Evolutionary conservation across 148 eudicot genomes (phyloP), one percentile per base, ranked within the genome.

Genomic region (Fagopyrum homotropicum): DNA sequence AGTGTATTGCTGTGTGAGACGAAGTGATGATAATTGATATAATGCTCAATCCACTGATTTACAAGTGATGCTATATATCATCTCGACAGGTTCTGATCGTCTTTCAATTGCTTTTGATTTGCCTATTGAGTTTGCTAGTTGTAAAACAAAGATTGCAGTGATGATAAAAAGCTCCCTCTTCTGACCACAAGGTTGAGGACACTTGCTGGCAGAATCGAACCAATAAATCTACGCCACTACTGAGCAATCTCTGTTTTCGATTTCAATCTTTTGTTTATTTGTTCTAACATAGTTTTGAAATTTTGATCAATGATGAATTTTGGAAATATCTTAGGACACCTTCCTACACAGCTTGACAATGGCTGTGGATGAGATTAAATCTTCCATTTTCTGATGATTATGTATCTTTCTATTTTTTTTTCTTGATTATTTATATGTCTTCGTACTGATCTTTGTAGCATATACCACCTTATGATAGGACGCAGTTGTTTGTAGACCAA

Each of bases 151-250:
- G 71, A 66, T 66, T 66, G 71, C 71, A 40, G 12, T 66, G 71
- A 66, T 14, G 71, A 66, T 66, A 66, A n/a, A 2, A 66, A 66
- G 71, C 71, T 66, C 71, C 71, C 71, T 66, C 71, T 66, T 66
- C 71, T 66, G 71, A 66, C 0, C 35, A 66, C 19, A 66, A 5
- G 47, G 11, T 15, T 66, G 71, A 66, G 71, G 71, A 12, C 17
- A 66, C 9, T 14, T 66, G 71, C 71, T 66, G 71, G 71, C 46
- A 66, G 71, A 66, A 66, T 66, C 71, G 47, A 66, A 66, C 71
- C 71, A 11, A 26, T 66, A 35, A 40, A 66, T 12, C 46, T 6
- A 26, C 40, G 70, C 70, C 46, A 64, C 70, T 35, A 64, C 70
- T 64, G 70, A 64, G 70, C 70, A 64, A 11, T 64, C 68, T 26